Evolutionary conservation across 352 stramenopile genomes (phyloP).

Genomic region (Blastocystis hominis): DNA sequence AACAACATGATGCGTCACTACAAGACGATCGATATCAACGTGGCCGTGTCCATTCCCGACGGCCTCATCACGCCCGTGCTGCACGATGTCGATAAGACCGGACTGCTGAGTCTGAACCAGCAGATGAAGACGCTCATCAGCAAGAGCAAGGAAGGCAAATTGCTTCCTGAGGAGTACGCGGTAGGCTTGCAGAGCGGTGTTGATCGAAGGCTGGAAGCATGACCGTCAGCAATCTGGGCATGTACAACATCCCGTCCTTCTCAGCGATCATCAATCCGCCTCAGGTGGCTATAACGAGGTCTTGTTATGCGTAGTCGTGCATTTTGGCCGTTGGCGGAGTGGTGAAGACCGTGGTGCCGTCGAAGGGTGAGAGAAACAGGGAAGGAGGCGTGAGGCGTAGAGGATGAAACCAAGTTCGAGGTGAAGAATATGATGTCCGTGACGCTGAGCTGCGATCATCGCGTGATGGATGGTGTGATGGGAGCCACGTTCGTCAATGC

Average conservation of each 20-base stretch:
- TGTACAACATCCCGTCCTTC: slow-evolving; percentile 97
- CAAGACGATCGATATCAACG: slow-evolving; percentile 88
- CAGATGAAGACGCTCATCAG: slow-evolving; percentile 91
- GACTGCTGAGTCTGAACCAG: slow-evolving; percentile 82
- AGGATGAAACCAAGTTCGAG: slow-evolving; percentile 59
- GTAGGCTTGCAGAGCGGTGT: not conserved
- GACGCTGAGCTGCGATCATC: slow-evolving; percentile 78
- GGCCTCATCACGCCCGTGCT: slow-evolving; percentile 95
- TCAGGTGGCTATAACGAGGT: no score
- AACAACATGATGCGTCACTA: slow-evolving; percentile 66
- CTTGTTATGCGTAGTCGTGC: no score
- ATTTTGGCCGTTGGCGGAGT: slow-evolving; percentile 93
- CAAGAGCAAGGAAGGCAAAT: slow-evolving; percentile 83
- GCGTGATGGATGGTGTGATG: slow-evolving; percentile 90
- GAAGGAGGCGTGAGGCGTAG: not conserved
- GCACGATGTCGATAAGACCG: slow-evolving; percentile 79
- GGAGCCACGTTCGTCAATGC: slow-evolving; percentile 84
- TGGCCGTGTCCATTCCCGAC: slow-evolving; percentile 84
- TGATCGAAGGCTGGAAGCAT: slow-evolving; percentile 86
- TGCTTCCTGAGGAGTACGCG: slow-evolving; percentile 92
- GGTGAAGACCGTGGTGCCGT: slow-evolving; percentile 70
- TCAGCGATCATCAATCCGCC: slow-evolving; percentile 94
- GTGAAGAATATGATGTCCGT: slow-evolving; percentile 62
- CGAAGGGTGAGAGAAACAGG: not conserved
- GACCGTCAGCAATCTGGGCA: slow-evolving; percentile 95